Conservation (phyloP, 1,284 basidiomycete species). For the Malassezia equina region DNA sequence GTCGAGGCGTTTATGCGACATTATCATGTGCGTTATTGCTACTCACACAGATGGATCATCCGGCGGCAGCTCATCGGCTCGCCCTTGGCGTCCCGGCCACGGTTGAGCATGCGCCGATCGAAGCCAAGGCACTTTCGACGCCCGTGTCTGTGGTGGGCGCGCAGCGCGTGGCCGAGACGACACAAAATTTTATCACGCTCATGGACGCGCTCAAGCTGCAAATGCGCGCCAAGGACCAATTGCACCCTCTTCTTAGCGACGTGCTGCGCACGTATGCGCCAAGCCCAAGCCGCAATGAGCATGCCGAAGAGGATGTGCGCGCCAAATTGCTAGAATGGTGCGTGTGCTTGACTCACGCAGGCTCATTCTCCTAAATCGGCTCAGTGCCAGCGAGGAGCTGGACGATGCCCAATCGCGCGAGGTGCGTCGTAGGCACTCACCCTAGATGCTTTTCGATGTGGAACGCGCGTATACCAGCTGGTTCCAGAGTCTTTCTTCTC, state of each 20-base stretch:
- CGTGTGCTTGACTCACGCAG: slow-evolving; percentile 51
- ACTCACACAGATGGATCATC: slow-evolving; percentile 66
- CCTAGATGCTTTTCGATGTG: slow-evolving; percentile 83
- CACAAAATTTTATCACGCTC: slow-evolving; percentile 88
- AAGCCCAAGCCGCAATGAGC: slow-evolving; percentile 61
- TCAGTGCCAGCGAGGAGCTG: slow-evolving; percentile 94
- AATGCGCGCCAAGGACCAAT: slow-evolving; percentile 85
- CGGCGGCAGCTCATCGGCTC: slow-evolving; percentile 79
- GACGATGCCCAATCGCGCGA: slow-evolving; percentile 89
- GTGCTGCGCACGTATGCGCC: slow-evolving; percentile 63
- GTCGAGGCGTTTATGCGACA: slow-evolving; percentile 68
- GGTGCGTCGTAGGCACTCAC: slow-evolving; percentile 51
- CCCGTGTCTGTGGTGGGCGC: slow-evolving; percentile 59
- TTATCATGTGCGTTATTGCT: slow-evolving; percentile 60
- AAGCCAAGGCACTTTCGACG: slow-evolving; percentile 44
- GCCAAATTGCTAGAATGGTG: slow-evolving; percentile 87
- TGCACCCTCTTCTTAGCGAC: slow-evolving; percentile 87
- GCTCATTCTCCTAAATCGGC: slow-evolving; percentile 89
- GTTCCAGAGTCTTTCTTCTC: slow-evolving; percentile 65
- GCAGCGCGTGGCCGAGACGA: slow-evolving; percentile 97
- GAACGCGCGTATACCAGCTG: slow-evolving; percentile 94
- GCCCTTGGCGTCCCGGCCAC: slow-evolving; percentile 91
- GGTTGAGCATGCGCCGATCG: slow-evolving; percentile 71
- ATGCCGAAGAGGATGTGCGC: slow-evolving; percentile 66
- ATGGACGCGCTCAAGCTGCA: slow-evolving; percentile 93